Base-by-base conservation (phyloP, 805 yeast genomes). In the Candida maris region DNA sequence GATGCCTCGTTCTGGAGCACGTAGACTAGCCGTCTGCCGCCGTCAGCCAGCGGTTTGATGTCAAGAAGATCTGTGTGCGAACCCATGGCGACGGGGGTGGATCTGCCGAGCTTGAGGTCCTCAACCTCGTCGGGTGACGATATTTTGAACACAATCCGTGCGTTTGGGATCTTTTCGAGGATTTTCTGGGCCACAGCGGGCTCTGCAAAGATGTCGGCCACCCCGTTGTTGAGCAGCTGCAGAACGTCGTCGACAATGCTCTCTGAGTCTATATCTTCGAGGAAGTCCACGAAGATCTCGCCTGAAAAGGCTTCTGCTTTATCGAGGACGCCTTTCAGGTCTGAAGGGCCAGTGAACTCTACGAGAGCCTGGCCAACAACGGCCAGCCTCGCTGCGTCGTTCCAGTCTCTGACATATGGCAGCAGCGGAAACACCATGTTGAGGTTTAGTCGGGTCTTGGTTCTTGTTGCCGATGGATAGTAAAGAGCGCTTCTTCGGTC, bases 351-450 rank as follows among this genome's bases (percentile, higher is more conserved):
- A 15, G 38, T 26, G 7, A 52, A 51, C 9, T 46, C 33, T 17
- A 56, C 34, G 16, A 61, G 33, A 6, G 55, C 54, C 32, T 60
- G 59, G 15, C 62, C 63, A 6, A 55, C 55, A 8, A 59, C 49
- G 5, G 52, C 32, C 6, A 59, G 41, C 4, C 39, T 31, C 22
- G 37, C 32, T 3, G 44, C 39, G 19, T 40, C 46, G 9, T 31
- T 27, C 2, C 51, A 32, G 6, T 46, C 31, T 4, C 44, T 8
- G 27, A 48, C 50, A 19, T 45, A 46, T 13, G 67, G 66, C 17
- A 63, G 42, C 18, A 62, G 27, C 16, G 68, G 68, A 36, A 56
- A 61, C 24, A 53, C 52, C 67, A 62, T 24, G 8, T n/a, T 25
- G 8, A 13, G 14, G 10, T 8, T 12, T 8, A 21, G 24, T 21